Base-by-base conservation (phyloP, 2,329 filamentous ascomycete species). In the Aspergillus neotritici region DNA sequence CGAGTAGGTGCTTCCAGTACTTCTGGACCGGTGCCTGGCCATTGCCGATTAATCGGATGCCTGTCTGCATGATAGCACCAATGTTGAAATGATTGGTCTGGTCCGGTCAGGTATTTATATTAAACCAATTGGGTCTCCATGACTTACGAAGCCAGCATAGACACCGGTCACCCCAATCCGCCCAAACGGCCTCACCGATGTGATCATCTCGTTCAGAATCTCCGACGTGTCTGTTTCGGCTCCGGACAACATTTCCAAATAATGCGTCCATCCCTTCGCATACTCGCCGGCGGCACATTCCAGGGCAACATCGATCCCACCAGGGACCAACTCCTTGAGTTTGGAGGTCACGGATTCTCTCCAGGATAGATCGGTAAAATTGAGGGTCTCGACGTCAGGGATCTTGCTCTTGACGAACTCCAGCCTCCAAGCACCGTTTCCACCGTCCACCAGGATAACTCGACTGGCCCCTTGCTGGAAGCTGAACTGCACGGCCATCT, bases 41-140 rank as follows among this genome's bases (percentile, higher is more conserved):
- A 52, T 82, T 82, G 33, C 80, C 79, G 51, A 81, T 89, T 34
- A 94, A 76, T 1, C 86, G 82, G 53, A 94, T 80, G n/a, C 87
- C 87, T 28, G 86, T 82, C 68, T 94, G 81, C 87, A 94, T 94
- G 11, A 94, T 61, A 0, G 86, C 82, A 8, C 88, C 87, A 53
- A 91, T 82, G 66, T 87, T 87, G 73, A 91, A 87, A 64, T 87
- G 84, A 66, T 88, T 89, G 15, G 83, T 87, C 76, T 83, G 50
- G 21, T 8, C 1, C 9, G 34, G 17, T 5, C 17, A 42, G 34
- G 8, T 6, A 11, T 41, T 7, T 49, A 47, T 33, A 16, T 14
- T 7, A 29, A 28, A 30, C n/a, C 9, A 12, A 33, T 25, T 25
- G 21, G 15, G n/a, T 15, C 28, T 7, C 12, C 14, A 31, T 16